Evolutionary conservation across 1,139 yeast species (phyloP).

Genomic region (Yamadazyma triangularis): DNA sequence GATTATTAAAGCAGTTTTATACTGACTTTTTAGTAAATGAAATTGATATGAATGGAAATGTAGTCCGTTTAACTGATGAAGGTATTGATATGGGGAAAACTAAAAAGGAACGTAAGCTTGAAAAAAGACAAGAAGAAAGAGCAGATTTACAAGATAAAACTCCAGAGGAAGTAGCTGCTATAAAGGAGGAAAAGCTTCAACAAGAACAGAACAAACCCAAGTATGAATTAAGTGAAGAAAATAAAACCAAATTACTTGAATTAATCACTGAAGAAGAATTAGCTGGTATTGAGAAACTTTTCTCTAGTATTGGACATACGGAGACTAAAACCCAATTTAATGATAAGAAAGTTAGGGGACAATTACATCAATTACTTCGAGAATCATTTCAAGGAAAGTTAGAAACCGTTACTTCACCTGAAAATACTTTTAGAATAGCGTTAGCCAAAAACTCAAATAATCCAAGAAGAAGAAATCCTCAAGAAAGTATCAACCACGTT

Average conservation of each 20-base stretch:
- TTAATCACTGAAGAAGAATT: constrained; percentile 60
- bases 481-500: constrained; percentile 47
- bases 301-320: constrained; percentile 54
- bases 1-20: constrained; percentile 80
- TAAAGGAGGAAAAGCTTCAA: constrained; percentile 23
- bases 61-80: constrained; percentile 68
- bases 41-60: constrained; percentile 62
- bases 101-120: constrained; percentile 48
- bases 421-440: constrained; percentile 60
- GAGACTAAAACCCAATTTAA: constrained; percentile 55
- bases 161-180: constrained; percentile 30
- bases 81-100: constrained; percentile 57
- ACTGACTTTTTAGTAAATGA: constrained; percentile 96
- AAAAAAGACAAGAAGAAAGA: constrained; percentile 39
- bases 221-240: constrained; percentile 42
- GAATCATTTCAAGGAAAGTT: constrained; percentile 68
- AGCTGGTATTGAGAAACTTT: constrained; percentile 48
- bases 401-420: constrained; percentile 73
- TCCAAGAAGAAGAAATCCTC: constrained; percentile 24
- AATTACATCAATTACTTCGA: constrained; percentile 72
- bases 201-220: constrained; percentile 26
- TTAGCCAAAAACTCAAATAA: constrained; percentile 35
- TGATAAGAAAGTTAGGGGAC: constrained; percentile 70
- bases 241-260: constrained; percentile 43
- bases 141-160: constrained; percentile 31